phyloP scores from a whole-genome alignment of 495 filamentous ascomycete species.

The Penicillium riverlandense region DNA sequence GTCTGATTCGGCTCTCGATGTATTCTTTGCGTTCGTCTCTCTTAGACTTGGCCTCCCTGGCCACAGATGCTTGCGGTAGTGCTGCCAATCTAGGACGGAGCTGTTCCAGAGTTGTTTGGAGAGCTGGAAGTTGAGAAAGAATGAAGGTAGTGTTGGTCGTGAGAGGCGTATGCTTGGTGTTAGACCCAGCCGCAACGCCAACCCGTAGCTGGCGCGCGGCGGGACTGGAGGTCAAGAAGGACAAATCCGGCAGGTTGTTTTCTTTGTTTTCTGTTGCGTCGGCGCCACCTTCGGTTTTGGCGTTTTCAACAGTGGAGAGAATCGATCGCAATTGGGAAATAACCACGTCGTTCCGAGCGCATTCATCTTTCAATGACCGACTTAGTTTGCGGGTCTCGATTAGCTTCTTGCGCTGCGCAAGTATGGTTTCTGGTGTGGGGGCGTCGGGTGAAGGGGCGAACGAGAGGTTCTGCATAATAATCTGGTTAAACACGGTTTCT shows the following conservation, averaged over 20 bases:
- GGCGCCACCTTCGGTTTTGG: slow-evolving; percentile 17
- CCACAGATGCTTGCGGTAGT: slow-evolving; percentile 31
- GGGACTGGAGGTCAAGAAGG: slow-evolving; percentile 45
- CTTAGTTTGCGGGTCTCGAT: slow-evolving; percentile 78
- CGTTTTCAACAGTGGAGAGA: slow-evolving; percentile 23
- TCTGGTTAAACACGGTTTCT: not conserved
- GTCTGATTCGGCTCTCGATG: slow-evolving; percentile 58
- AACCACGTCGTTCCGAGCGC: slow-evolving; percentile 65
- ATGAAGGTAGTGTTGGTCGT: slow-evolving; percentile 75
- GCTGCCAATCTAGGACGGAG: slow-evolving; percentile 55
- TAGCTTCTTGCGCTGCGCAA: slow-evolving; percentile 64
- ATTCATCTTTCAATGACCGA: slow-evolving; percentile 63
- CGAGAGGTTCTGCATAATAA: slow-evolving; percentile 25
- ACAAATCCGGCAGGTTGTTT: slow-evolving; percentile 31
- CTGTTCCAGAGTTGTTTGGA: slow-evolving; percentile 57
- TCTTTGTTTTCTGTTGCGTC: slow-evolving; percentile 3
- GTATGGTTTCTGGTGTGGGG: slow-evolving; percentile 59
- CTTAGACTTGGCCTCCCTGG: slow-evolving; percentile 28
- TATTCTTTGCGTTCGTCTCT: slow-evolving; percentile 61
- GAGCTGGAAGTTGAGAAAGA: slow-evolving; percentile 69
- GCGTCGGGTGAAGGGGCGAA: slow-evolving; percentile 25
- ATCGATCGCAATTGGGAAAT: slow-evolving; percentile 59
- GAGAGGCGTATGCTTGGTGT: slow-evolving; percentile 38
- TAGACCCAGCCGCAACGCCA: slow-evolving; percentile 28
- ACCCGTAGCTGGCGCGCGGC: slow-evolving; percentile 40